Percentiles rank a stretch among this genome's conserved stretches.
phyloP scores from a whole-genome alignment of 1,139 yeast species.

The Taphrina betulina region DNA sequence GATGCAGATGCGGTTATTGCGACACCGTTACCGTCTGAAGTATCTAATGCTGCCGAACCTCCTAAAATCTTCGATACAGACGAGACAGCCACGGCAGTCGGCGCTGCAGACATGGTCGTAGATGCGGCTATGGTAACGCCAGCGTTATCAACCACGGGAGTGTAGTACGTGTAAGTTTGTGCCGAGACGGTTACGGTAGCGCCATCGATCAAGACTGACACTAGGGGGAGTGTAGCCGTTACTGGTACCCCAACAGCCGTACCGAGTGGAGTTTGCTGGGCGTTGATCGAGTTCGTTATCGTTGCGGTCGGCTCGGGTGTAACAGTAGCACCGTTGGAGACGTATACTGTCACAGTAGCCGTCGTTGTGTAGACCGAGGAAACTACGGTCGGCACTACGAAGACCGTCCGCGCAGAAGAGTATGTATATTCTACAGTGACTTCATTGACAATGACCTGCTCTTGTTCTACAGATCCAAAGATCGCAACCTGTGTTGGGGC shows the following conservation, averaged over 20 bases:
- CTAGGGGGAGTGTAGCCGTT: slow-evolving; percentile 19
- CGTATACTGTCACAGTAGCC: slow-evolving; percentile 2
- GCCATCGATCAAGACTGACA: slow-evolving; percentile 15
- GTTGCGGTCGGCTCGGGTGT: slow-evolving; percentile 12
- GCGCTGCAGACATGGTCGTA: slow-evolving; percentile 12
- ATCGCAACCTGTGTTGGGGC: neutral
- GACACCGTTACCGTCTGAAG: neutral
- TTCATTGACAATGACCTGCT: slow-evolving; percentile 21
- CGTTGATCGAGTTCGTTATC: slow-evolving; percentile 19
- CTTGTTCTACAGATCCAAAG: slow-evolving; percentile 1
- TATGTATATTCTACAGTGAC: slow-evolving; percentile 21
- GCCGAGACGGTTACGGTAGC: slow-evolving; percentile 20
- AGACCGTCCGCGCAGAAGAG: slow-evolving; percentile 24
- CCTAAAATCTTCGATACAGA: neutral
- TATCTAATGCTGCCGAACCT: neutral
- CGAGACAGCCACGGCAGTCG: slow-evolving; percentile 4
- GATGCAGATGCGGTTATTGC: too few relatives aligned
- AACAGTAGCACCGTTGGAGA: slow-evolving; percentile 9
- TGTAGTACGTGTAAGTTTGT: slow-evolving; percentile 23
- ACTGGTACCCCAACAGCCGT: slow-evolving; percentile 9
- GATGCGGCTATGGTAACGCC: neutral
- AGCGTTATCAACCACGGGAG: slow-evolving; percentile 14
- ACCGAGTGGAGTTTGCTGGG: slow-evolving; percentile 25
- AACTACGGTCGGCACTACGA: slow-evolving; percentile 17
- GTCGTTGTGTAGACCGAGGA: slow-evolving; percentile 8